Base-by-base conservation (phyloP, 2,329 filamentous ascomycete genomes). In the Lachnellula occidentalis region DNA sequence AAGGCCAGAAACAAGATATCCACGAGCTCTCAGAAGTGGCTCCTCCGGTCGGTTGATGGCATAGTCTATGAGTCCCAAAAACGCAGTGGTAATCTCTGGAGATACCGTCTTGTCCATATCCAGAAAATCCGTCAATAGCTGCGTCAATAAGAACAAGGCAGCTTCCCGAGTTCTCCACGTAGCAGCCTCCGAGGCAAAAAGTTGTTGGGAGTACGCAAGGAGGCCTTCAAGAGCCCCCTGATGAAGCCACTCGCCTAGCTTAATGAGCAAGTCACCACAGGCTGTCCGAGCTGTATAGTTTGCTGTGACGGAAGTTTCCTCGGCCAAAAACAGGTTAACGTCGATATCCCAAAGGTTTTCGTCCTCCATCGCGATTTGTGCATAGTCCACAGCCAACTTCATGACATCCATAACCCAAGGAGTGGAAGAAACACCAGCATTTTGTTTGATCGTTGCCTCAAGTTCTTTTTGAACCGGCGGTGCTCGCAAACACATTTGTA, bases 321-420 rank as follows among this genome's bases (percentile, higher is more conserved):
- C 94, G 1, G 91, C 92, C 46, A 99, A 78, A 72, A 95, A 99
- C 2, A 99, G 81, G 55, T 95, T 97, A 62, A 95, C 88, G 70
- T 99, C 94, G 59, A 96, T 90, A 64, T 96, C 90, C 94, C 94
- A 99, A 9, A 99, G 74, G 7, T 89, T 90, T 72, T 96, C 90
- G 67, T 97, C 94, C 70, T 99, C 94, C 27, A 83, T 85, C 2
- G 88, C 92, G 64, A 99, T 95, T 61, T 92, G 90, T 12, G 91
- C 87, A 71, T 95, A 97, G 1, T 85, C 83, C 19, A 91, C 84
- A 9, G 91, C 82, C 61, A 96, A 80, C 69, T 87, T 88, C 82
- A 96, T 88, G 19, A 96, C 84, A 65, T 96, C 88, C 34, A 88
- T 79, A 61, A 96, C 80, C 92, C 92, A 97, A 7, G 84, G 83